phyloP scores from a whole-genome alignment of 306 rosid species.

The Casuarina cunninghamiana region DNA sequence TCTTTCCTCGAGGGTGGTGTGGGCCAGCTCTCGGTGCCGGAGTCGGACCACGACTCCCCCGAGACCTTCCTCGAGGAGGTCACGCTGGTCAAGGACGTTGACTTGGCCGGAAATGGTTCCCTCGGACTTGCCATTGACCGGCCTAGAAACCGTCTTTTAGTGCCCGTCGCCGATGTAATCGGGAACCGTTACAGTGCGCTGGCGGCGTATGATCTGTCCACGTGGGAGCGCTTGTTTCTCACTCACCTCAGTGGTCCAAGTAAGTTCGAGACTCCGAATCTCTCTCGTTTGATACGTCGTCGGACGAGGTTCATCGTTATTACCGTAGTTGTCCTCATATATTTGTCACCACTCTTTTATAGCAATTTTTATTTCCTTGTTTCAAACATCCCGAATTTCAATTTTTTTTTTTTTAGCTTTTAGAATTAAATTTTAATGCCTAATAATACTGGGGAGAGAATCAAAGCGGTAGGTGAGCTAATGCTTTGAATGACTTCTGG shows the following conservation, averaged over 20 bases:
- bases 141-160: conserved; percentile 62
- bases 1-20: conserved; percentile 67
- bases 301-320: neutral
- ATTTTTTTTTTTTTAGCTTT: neutral
- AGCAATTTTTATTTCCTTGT: neutral
- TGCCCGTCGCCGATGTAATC: conserved; percentile 54
- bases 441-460: neutral
- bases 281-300: neutral
- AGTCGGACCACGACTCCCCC: conserved; percentile 27
- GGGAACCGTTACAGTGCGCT: conserved; percentile 59
- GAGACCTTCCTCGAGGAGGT: conserved; percentile 46
- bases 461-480: neutral
- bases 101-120: conserved; percentile 68
- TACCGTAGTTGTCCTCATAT: too few relatives aligned
- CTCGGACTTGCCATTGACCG: conserved; percentile 59
- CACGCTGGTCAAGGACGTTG: conserved; percentile 42
- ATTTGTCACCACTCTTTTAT: too few relatives aligned
- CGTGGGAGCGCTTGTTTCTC: conserved; percentile 71
- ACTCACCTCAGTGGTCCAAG: conserved; percentile 63
- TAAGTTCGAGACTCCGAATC: conserved; percentile 29
- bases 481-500: neutral
- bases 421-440: neutral
- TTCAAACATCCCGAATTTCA: neutral
- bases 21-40: conserved; percentile 48
- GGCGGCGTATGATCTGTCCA: conserved; percentile 68